phyloP scores from a whole-genome alignment of 176 grass and related monocot species.

The Microstegium vimineum region DNA sequence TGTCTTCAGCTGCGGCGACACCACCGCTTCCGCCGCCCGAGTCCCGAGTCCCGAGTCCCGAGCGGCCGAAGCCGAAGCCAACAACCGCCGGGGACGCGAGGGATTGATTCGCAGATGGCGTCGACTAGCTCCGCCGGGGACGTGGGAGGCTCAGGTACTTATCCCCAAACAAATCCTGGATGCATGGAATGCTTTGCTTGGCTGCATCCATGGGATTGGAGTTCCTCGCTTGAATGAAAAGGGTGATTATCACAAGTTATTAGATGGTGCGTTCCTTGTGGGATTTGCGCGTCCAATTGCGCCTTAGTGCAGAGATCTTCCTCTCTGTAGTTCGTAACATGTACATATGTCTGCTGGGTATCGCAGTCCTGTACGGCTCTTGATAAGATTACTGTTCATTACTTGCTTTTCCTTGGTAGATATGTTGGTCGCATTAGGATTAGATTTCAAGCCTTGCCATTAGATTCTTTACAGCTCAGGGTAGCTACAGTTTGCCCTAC shows the following conservation, averaged over 20 bases:
- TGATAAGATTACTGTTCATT: neutral
- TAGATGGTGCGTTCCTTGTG: neutral
- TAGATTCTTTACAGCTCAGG: neutral
- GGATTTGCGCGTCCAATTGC: neutral
- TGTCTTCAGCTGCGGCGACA: neutral
- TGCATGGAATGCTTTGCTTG: neutral
- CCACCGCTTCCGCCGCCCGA: conserved; percentile 18
- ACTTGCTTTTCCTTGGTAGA: neutral
- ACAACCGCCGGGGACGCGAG: neutral
- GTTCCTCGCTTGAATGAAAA: neutral
- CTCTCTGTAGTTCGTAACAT: neutral
- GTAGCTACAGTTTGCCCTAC: neutral
- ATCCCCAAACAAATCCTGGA: neutral
- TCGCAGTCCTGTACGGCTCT: neutral
- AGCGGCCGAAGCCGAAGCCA: neutral
- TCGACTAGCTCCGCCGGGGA: conserved; percentile 21
- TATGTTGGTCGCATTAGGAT: neutral
- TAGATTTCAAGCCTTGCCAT: neutral
- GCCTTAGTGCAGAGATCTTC: neutral
- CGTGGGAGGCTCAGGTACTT: conserved; percentile 28
- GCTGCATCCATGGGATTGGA: neutral
- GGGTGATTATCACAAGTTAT: neutral
- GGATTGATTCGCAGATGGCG: conserved; percentile 1
- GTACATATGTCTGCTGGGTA: neutral
- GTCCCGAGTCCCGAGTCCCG: too few relatives aligned